These are phyloP conservation scores for Cladosporium austrohemisphaericum DNA, from an alignment of 2,329 filamentous ascomycete genomes.

Conservation along the genomic window DNA sequence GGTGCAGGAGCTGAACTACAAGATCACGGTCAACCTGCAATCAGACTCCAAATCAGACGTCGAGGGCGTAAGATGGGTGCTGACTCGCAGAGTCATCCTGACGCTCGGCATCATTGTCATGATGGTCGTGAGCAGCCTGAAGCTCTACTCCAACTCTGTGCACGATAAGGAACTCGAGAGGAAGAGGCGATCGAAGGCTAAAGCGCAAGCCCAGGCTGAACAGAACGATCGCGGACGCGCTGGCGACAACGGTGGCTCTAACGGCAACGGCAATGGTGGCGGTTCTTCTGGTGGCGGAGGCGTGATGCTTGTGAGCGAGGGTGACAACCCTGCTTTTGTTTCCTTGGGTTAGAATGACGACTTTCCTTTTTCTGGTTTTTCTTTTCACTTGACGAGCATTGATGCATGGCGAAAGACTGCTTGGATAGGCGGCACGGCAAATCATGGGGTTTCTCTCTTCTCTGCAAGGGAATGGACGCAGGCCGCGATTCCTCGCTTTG, in stretches of 20 bases:
- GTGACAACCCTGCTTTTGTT: slow-evolving; percentile 32
- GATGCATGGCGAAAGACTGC: too few relatives aligned
- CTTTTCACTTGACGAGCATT: too few relatives aligned
- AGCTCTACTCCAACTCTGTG: slow-evolving; percentile 38
- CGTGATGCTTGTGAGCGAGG: slow-evolving; percentile 32
- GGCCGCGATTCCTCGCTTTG: too few relatives aligned
- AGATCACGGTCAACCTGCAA: slow-evolving; percentile 85
- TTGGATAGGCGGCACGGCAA: too few relatives aligned
- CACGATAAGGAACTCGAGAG: slow-evolving; percentile 39
- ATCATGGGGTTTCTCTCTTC: too few relatives aligned
- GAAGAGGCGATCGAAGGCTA: slow-evolving; percentile 34
- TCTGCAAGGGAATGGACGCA: too few relatives aligned
- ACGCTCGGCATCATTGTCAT: slow-evolving; percentile 50
- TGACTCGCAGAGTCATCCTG: slow-evolving; percentile 61
- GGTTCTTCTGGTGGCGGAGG: slow-evolving; percentile 18
- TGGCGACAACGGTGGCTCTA: slow-evolving; percentile 14
- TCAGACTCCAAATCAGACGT: slow-evolving; percentile 90
- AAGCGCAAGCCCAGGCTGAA: slow-evolving; percentile 27
- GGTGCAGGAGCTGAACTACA: slow-evolving; percentile 90
- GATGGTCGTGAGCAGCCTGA: slow-evolving; percentile 42
- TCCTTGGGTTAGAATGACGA: slow-evolving; percentile 26
- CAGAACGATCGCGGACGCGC: slow-evolving; percentile 8
- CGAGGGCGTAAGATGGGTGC: slow-evolving; percentile 84
- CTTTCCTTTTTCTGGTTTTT: not conserved
- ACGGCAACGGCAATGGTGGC: slow-evolving; percentile 15